Base-by-base conservation (phyloP, 768 basidiomycete species). In the Auricularia heimuer region DNA sequence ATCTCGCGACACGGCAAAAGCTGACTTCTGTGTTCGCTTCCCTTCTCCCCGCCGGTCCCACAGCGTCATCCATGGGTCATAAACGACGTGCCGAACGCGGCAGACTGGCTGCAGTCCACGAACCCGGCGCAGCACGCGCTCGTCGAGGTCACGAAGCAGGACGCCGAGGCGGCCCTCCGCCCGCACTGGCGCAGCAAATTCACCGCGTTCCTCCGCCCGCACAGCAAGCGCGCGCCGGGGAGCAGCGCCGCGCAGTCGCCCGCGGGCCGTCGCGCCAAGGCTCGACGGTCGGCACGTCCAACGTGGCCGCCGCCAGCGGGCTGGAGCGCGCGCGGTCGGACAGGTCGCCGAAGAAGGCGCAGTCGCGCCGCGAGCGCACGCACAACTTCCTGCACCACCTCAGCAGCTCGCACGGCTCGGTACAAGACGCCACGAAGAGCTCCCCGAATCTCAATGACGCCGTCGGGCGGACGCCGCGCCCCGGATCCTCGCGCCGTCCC, bases 81-180 rank as follows among this genome's bases (percentile, higher is more conserved):
- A 34, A 78, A 77, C 36, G 93, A 89, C 72, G 78, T 95, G 14
- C 73, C 80, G 4, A 81, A 90, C 64, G 83, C 86, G 0, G 75
- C 82, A 0, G 76, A 80, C 35, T 97, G 95, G 95, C 81, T 94
- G 4, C 75, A 77, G 18, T 80, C 81, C 54, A 88, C 86, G 4
- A 79, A 81, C 45, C 83, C 82, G 2, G 78, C 78, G 64, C 78
- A 76, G 64, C 77, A 76, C 56, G 76, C 78, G 37, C 77, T 79
- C 44, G 80, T 86, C 61, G 77, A 80, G 54, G 86, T 96, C 29
- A 87, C 90, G 0, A 82, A 84, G n/a, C 83, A 83, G 56, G 95
- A 97, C 67, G 85, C 91, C 3, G 81, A 82, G 18, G 85, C 84
- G 36, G 94, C 89, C 35, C 45, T 58, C 14, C 54, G 54, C 16